Conservation (phyloP, 2,329 filamentous ascomycete genomes). For the Pseudomassariella vexata region DNA sequence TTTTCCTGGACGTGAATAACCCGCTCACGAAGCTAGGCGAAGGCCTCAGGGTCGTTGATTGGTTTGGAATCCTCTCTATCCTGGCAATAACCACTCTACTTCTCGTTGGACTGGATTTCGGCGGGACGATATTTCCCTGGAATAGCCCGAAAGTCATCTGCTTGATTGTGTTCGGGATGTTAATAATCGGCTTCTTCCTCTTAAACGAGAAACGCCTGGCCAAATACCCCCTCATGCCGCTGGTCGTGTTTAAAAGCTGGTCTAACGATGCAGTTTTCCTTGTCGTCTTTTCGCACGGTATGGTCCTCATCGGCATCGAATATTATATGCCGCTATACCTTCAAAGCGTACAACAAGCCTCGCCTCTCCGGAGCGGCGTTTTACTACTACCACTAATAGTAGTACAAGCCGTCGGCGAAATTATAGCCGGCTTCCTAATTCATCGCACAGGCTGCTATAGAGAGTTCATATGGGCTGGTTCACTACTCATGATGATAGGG, state of each 20-base stretch:
- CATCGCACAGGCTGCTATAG: conserved; percentile 23
- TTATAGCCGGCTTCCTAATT: conserved; percentile 22
- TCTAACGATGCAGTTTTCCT: conserved; percentile 22
- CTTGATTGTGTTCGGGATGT: conserved; percentile 28
- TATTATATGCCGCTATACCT: conserved; percentile 35
- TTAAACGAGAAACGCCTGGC: conserved; percentile 27
- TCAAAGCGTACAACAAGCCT: conserved; percentile 29
- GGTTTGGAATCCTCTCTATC: conserved; percentile 29
- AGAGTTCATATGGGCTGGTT: conserved; percentile 31
- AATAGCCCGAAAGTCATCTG: conserved; percentile 25
- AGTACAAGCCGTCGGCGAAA: conserved; percentile 23
- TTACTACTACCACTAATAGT: conserved; percentile 29
- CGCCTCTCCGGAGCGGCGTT: conserved; percentile 25
- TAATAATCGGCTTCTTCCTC: conserved; percentile 28
- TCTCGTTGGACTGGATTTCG: conserved; percentile 34
- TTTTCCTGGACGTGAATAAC: conserved; percentile 29
- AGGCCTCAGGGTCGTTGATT: conserved; percentile 45
- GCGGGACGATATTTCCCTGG: conserved; percentile 32
- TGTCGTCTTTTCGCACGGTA: conserved; percentile 27
- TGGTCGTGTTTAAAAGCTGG: conserved; percentile 24
- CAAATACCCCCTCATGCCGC: conserved; percentile 29
- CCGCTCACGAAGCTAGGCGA: conserved; percentile 32
- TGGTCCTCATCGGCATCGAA: conserved; percentile 33
- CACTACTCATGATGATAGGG: conserved; percentile 25
- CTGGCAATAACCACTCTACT: conserved; percentile 28